These are phyloP conservation scores for Coprinopsis sp. DNA, from an alignment of 768 basidiomycete species.

Conservation along the genomic window DNA sequence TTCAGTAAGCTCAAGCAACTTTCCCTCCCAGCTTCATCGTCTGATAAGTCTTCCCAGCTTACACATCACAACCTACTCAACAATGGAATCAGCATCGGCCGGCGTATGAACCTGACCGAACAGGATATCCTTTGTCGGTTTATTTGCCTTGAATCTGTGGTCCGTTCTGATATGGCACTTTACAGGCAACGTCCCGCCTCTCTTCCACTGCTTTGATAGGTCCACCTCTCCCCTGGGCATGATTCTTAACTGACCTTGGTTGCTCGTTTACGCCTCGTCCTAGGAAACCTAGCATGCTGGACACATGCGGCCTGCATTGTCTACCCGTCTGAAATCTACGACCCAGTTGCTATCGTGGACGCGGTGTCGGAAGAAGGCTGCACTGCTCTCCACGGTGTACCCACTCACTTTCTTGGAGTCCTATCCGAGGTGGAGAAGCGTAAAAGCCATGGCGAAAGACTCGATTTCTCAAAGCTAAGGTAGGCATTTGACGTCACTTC, in stretches of 20 bases:
- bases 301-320: constrained; percentile 68
- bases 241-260: constrained; percentile 14
- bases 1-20: constrained; percentile 44
- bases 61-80: constrained; percentile 79
- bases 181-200: constrained; percentile 74
- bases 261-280: constrained; percentile 55
- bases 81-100: constrained; percentile 66
- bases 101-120: constrained; percentile 63
- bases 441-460: constrained; percentile 35
- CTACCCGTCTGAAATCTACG: constrained; percentile 63
- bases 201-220: constrained; percentile 91
- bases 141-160: neutral
- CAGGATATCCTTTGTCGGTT: constrained; percentile 62
- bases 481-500: constrained; percentile 20
- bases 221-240: constrained; percentile 19
- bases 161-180: neutral
- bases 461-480: constrained; percentile 55
- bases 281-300: constrained; percentile 80
- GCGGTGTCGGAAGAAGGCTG: constrained; percentile 65
- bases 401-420: constrained; percentile 79
- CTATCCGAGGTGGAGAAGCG: constrained; percentile 61
- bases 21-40: neutral
- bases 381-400: constrained; percentile 79
- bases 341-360: constrained; percentile 65
- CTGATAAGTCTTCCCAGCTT: constrained; percentile 37